phyloP scores from a whole-genome alignment of 345 rosid species.

The Eucalyptus tenuipes region DNA sequence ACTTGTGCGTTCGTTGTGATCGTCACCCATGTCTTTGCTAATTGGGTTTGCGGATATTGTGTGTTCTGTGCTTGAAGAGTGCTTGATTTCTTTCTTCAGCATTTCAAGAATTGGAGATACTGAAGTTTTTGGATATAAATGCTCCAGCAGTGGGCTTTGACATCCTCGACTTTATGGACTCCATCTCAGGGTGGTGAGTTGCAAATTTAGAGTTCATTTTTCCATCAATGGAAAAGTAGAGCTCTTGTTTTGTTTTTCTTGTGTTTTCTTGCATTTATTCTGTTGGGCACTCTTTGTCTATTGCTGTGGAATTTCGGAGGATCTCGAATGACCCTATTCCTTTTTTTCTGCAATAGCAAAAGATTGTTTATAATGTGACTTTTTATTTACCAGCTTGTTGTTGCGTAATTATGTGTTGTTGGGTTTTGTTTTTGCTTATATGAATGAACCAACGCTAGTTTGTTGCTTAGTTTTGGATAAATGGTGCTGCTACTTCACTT shows the following conservation, averaged over 20 bases:
- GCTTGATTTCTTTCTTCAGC: neutral
- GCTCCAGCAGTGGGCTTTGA: conserved; percentile 10
- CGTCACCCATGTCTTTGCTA: neutral
- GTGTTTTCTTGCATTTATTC: neutral
- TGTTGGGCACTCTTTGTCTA: neutral
- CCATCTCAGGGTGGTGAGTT: conserved; percentile 16
- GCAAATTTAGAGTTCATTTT: neutral
- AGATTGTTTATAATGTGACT: neutral
- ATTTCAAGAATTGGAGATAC: neutral
- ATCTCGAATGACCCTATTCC: neutral
- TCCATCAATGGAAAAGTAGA: neutral
- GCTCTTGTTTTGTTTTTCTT: neutral
- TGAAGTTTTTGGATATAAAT: neutral
- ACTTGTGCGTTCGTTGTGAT: neutral
- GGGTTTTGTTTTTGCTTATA: neutral
- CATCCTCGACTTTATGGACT: conserved; percentile 15
- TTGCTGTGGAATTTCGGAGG: neutral
- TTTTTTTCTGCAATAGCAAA: neutral
- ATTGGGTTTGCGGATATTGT: neutral
- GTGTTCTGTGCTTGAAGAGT: neutral
- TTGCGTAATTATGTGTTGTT: neutral
- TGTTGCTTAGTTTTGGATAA: neutral
- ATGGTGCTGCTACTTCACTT: neutral
- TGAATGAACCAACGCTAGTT: neutral
- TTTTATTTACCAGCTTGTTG: neutral